phyloP scores from a whole-genome alignment of 345 rosid genomes.

The Abelmoschus esculentus region DNA sequence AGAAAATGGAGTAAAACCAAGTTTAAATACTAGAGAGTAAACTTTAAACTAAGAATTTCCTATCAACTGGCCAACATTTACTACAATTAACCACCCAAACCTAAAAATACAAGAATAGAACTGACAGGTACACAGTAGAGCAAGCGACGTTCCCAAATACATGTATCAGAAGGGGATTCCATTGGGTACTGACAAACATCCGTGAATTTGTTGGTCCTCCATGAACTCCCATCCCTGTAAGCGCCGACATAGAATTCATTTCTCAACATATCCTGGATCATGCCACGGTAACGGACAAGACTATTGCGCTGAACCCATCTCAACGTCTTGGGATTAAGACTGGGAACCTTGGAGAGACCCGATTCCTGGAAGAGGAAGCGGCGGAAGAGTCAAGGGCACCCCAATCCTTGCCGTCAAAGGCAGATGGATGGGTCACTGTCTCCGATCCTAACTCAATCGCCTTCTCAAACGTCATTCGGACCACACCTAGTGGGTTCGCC shows the following conservation, averaged over 20 bases:
- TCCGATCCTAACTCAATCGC: constrained; percentile 54
- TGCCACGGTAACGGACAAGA: constrained; percentile 79
- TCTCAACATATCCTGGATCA: constrained; percentile 97
- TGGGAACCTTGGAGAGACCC: constrained; percentile 64
- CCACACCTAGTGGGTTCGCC: constrained; percentile 83
- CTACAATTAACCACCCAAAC: no score
- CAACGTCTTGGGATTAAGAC: constrained; percentile 41
- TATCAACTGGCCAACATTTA: no score
- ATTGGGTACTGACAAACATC: constrained; percentile 55
- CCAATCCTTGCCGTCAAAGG: constrained; percentile 88
- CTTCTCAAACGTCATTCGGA: constrained; percentile 67
- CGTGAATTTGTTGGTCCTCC: constrained; percentile 84
- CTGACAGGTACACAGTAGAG: constrained; percentile 77
- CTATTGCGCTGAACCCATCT: constrained; percentile 55
- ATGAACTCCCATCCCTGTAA: constrained; percentile 61
- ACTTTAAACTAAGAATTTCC: no score
- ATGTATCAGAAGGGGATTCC: constrained; percentile 41
- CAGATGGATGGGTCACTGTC: constrained; percentile 44
- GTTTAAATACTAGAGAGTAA: no score
- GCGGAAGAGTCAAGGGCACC: constrained; percentile 70
- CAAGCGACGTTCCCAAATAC: constrained; percentile 84
- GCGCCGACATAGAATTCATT: constrained; percentile 94
- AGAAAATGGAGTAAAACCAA: neutral
- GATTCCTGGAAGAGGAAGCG: constrained; percentile 59
- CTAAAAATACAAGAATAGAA: neutral